phyloP scores from a whole-genome alignment of 208 protist species.

The Eutreptiella sp. region DNA sequence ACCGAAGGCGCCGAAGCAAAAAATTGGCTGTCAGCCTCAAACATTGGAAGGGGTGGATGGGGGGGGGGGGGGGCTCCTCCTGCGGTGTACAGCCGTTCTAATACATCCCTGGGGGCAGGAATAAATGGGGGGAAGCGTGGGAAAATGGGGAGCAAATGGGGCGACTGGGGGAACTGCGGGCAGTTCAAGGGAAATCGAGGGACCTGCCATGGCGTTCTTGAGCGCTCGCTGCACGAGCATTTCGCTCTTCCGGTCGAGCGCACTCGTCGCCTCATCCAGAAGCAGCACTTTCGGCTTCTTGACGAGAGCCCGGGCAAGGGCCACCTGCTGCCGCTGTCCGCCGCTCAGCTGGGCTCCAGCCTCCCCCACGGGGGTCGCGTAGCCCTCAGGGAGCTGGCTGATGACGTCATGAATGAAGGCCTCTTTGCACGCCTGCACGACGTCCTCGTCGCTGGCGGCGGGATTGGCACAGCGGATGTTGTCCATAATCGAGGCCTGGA shows the following conservation, averaged over 20 bases:
- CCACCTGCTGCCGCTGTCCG: constrained; percentile 79
- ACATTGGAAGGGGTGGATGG: constrained; percentile 74
- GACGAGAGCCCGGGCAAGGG: constrained; percentile 72
- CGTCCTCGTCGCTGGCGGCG: constrained; percentile 58
- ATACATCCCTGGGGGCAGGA: too few species aligned
- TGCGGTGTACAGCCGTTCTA: too few species aligned
- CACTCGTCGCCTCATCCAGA: constrained; percentile 79
- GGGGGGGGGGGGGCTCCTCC: constrained; percentile 48
- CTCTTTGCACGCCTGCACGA: constrained; percentile 55
- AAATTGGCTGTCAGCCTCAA: constrained; percentile 54
- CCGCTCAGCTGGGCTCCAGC: constrained; percentile 68
- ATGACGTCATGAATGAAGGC: constrained; percentile 74
- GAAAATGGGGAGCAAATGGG: too few species aligned
- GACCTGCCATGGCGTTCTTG: constrained; percentile 62
- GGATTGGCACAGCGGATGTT: constrained; percentile 57
- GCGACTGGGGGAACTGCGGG: too few species aligned
- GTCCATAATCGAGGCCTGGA: constrained; percentile 54
- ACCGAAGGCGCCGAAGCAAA: too few species aligned
- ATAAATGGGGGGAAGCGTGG: too few species aligned
- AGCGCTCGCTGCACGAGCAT: constrained; percentile 65
- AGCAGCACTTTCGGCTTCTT: constrained; percentile 61
- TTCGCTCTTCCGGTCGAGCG: constrained; percentile 78
- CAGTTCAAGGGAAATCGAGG: too few species aligned
- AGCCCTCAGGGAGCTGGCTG: constrained; percentile 60
- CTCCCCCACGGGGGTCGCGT: constrained; percentile 66